Conservation (phyloP, 371 early-diverging fungal genomes). For the Dichotomocladium elegans region DNA sequence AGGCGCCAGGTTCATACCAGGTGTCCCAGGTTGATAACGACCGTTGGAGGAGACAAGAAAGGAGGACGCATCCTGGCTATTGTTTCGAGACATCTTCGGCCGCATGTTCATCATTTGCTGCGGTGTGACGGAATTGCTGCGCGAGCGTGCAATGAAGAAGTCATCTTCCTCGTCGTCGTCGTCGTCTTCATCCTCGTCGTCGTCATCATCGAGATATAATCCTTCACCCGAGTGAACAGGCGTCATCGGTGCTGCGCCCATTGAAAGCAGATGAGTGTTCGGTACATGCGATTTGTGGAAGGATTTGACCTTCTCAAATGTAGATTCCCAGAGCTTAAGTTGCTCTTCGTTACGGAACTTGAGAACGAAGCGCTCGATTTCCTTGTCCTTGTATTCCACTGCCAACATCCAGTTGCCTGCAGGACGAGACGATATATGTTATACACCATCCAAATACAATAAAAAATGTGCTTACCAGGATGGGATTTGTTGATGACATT, state of each 20-base stretch:
- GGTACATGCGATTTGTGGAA: slow-evolving; percentile 27
- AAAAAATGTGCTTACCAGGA: slow-evolving; percentile 11
- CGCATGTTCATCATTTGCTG: slow-evolving; percentile 20
- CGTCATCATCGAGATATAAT: slow-evolving; percentile 25
- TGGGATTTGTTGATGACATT: slow-evolving; percentile 15
- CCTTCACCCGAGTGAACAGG: slow-evolving; percentile 15
- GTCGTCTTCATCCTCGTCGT: slow-evolving; percentile 39
- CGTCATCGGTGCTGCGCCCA: slow-evolving; percentile 17
- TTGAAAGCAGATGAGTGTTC: slow-evolving; percentile 40
- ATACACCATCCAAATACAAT: not conserved
- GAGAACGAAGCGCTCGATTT: slow-evolving; percentile 79
- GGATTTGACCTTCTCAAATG: slow-evolving; percentile 45
- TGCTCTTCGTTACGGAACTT: slow-evolving; percentile 91
- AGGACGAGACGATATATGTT: slow-evolving; percentile 3
- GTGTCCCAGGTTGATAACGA: slow-evolving; percentile 6
- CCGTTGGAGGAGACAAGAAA: slow-evolving; percentile 2
- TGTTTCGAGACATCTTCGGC: slow-evolving; percentile 25
- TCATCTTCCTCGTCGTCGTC: slow-evolving; percentile 29
- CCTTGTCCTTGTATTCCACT: slow-evolving; percentile 79
- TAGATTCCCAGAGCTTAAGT: slow-evolving; percentile 80
- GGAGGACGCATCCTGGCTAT: slow-evolving; percentile 17
- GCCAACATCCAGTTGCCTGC: slow-evolving; percentile 53
- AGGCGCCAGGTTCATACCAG: slow-evolving; percentile 36
- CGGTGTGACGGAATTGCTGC: slow-evolving; percentile 30
- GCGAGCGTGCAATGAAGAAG: slow-evolving; percentile 13